Base-by-base conservation (phyloP, 176 grass and related monocot species). In the Hyparrhenia diplandra region DNA sequence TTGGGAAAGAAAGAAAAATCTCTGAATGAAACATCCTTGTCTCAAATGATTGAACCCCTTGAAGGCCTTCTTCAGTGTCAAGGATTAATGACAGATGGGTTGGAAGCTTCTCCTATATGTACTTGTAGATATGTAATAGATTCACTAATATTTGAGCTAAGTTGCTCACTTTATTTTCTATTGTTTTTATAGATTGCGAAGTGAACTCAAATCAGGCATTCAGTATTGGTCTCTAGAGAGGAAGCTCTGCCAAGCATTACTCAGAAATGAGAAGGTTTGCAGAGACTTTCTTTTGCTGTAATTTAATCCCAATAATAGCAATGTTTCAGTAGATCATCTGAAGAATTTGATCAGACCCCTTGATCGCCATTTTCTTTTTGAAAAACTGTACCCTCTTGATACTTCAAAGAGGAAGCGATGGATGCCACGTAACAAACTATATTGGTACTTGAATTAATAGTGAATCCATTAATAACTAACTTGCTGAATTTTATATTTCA, bases 171-270 rank as follows among this genome's bases (percentile, higher is more conserved):
- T 82, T 73, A 52, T 83, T 66, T 66, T 72, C 36, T n/a, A 27
- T 52, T 83, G 27, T n/a, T 64, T 83, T 69, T 86, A 43, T 80
- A 95, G 92, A 72, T 66, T 98, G 75, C 76, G 46, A 69, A 83
- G 69, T 82, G 95, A 98, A 84, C 72, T 95, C 41, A 84, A 88
- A 84, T 91, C 88, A 74, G 92, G 95, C 73, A 83, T 89, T 77
- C 74, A 90, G 23, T 98, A 95, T 67, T 98, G 95, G 95, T 83
- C 84, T 61, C 89, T 98, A 73, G 95, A 95, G 31, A 32, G 72
- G 61, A 91, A 95, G 84, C 90, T 98, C 79, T 98, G 95, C 60
- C 79, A 83, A 84, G 81, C 88, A 77, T 82, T 95, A 83, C 65
- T 41, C 61, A 88, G 82, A 78, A 88, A 89, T 74, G 84, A 86